phyloP scores from a whole-genome alignment of 257 asterid species.

The Datura wrightii region DNA sequence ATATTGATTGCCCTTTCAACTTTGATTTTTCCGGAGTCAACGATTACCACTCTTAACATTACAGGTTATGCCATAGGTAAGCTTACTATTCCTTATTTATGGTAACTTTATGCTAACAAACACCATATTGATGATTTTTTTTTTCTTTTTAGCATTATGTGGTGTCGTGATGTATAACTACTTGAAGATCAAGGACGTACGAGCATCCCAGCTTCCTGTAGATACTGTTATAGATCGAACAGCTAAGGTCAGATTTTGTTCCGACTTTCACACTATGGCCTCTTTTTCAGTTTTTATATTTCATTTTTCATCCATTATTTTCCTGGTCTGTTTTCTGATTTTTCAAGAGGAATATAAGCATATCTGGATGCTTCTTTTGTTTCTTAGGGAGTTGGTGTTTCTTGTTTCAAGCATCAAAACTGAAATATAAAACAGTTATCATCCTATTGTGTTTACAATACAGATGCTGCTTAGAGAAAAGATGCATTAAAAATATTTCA shows the following conservation, averaged over 20 bases:
- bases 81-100: conserved; percentile 30
- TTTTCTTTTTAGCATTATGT: conserved; percentile 71
- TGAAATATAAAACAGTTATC: neutral
- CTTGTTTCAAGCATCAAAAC: neutral
- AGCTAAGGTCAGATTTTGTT: conserved; percentile 50
- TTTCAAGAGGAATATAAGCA: neutral
- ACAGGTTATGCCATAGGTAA: conserved; percentile 96
- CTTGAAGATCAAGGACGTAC: conserved; percentile 66
- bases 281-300: neutral
- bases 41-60: conserved; percentile 80
- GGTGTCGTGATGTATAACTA: conserved; percentile 84
- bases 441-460: neutral
- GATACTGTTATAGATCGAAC: conserved; percentile 60
- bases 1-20: conserved; percentile 94
- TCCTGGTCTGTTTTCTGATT: neutral
- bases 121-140: conserved; percentile 24
- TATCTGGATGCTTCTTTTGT: neutral
- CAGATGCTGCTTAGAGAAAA: neutral
- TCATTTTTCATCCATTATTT: neutral
- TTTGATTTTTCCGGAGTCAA: conserved; percentile 89
- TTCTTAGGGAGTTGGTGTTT: conserved; percentile 7
- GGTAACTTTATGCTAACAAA: conserved; percentile 20
- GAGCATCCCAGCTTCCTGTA: conserved; percentile 54
- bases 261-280: neutral
- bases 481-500: neutral